Percentiles rank a stretch among this genome's conserved stretches.
These are phyloP conservation scores for Naganishia albida DNA, from an alignment of 1,284 basidiomycete genomes.

Conservation along the genomic window DNA sequence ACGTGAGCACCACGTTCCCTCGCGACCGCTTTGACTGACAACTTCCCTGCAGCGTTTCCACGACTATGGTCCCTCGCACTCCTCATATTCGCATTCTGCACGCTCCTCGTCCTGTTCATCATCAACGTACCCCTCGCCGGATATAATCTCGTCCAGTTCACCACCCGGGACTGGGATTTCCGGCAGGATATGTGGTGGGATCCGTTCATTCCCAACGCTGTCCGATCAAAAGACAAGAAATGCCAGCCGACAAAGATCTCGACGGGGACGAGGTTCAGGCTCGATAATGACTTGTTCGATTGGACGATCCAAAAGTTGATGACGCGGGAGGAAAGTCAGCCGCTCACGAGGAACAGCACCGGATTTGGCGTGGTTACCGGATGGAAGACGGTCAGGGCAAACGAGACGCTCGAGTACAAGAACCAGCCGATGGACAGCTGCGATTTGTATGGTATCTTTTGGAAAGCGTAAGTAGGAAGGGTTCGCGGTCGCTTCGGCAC, in stretches of 20 bases:
- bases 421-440: constrained; percentile 8
- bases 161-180: constrained; percentile 3
- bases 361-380: constrained; percentile 3
- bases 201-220: not conserved
- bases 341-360: not conserved
- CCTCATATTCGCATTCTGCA: not conserved
- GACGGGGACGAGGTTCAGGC: constrained; percentile 2
- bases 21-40: not conserved
- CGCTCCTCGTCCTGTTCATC: constrained; percentile 5
- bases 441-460: not conserved
- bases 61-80: constrained; percentile 3
- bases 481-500: not conserved
- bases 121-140: constrained; percentile 1
- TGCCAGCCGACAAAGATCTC: constrained; percentile 5
- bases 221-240: not conserved
- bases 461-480: not conserved
- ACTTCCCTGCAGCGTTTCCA: not conserved
- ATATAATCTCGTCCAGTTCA: constrained; percentile 3
- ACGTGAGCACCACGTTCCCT: not conserved
- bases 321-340: not conserved
- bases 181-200: constrained; percentile 6
- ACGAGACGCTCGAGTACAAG: constrained; percentile 13
- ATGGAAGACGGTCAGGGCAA: constrained; percentile 7
- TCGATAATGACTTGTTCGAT: constrained; percentile 8
- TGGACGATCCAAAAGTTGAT: constrained; percentile 8